Conservation (phyloP, 495 filamentous ascomycete species). For the Penicillium ochrochloron region DNA sequence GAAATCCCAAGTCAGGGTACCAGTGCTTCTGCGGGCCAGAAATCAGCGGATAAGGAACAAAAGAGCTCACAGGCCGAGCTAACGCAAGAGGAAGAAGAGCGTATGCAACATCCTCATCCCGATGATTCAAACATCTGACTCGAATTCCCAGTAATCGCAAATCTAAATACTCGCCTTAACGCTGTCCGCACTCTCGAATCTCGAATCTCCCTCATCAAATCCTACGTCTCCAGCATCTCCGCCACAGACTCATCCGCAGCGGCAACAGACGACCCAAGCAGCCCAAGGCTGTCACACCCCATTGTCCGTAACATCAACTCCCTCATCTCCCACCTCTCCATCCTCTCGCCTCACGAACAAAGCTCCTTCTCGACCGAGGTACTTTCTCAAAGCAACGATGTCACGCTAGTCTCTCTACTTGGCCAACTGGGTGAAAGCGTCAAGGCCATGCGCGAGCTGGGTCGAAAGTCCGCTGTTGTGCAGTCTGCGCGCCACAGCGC, state of each 20-base stretch:
- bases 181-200: constrained; percentile 89
- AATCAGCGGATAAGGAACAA: constrained; percentile 16
- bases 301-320: constrained; percentile 63
- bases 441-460: constrained; percentile 67
- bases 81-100: constrained; percentile 71
- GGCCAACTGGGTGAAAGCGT: constrained; percentile 69
- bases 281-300: constrained; percentile 43
- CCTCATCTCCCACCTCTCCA: constrained; percentile 57
- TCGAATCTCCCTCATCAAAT: constrained; percentile 78
- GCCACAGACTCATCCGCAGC: constrained; percentile 54
- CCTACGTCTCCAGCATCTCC: constrained; percentile 76
- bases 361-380: constrained; percentile 63
- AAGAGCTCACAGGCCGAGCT: constrained; percentile 14
- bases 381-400: constrained; percentile 78
- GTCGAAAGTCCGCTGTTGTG: constrained; percentile 71
- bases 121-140: constrained; percentile 10
- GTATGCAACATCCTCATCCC: constrained; percentile 41
- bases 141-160: constrained; percentile 59
- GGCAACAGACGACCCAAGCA: constrained; percentile 29
- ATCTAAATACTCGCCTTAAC: constrained; percentile 84
- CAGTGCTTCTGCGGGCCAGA: constrained; percentile 5
- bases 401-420: constrained; percentile 72
- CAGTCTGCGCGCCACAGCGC: constrained; percentile 50
- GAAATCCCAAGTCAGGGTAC: constrained; percentile 15
- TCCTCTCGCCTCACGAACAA: constrained; percentile 54